Evolutionary conservation across 441 rosid genomes (phyloP), one percentile per base, ranked within the genome.

Genomic region (Arabidopsis hybrid): DNA sequence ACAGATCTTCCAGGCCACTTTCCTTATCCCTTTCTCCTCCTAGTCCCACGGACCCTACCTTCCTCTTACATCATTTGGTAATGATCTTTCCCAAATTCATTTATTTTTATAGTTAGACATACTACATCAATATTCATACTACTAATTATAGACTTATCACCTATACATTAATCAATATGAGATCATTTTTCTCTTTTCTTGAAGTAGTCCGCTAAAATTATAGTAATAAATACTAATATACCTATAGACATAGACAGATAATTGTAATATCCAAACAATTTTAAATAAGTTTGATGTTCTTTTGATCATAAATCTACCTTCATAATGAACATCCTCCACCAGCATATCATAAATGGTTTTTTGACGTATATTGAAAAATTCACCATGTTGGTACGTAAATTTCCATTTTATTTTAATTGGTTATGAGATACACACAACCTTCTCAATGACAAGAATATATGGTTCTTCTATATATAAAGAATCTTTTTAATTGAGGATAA

Each of bases 1-100:
- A 43, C 46, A 40, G 55, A 40, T 60, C 73, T 74, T 74, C 67
- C 46, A 9, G 67, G 55, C 10, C 47, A 11, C 62, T 21, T 67
- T 74, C 72, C 72, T 39, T 39, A 47, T 57, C 56, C 56, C 16
- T 7, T 36, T 38, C 21, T 26, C 39, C 13, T 42, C 47, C 13
- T 42, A 52, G 65, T 21, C 67, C 38, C 62, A 43, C 57, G 7
- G 76, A 45, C 65, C 71, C 71, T 21, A 63, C 65, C 65, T 29
- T 26, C n/a, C 21, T 38, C 31, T 31, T 13, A 12, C 18, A 52
- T 52, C 45, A 61, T 71, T 50, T 58, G 17, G 7, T 17, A 11
- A 64, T 29, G 42, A 35, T 29, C n/a, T 35, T 11, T 31, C 40
- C 50, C 26, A 57, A 51, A 7, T 11, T 73, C 35, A 49, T 66